Base-by-base conservation (phyloP, 495 filamentous ascomycete species). In the Podospora australis region DNA sequence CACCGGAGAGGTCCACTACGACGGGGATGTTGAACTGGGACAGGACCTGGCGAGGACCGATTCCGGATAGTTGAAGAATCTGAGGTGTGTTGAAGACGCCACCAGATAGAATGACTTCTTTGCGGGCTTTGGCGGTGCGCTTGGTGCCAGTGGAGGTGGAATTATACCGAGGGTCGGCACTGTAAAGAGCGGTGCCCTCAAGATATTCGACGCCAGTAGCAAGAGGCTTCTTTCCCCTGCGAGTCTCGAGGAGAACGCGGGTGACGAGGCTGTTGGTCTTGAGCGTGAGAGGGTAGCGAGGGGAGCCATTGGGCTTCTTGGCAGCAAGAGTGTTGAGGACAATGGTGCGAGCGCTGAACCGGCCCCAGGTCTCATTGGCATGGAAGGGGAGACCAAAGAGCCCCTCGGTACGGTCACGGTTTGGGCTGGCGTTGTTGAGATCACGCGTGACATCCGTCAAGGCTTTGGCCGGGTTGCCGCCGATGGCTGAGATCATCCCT, bases 171-270 rank as follows among this genome's bases (percentile, higher is more conserved):
- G 77, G 78, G 41, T 76, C 74, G 3, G 81, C 80, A 14, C 68
- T 59, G 67, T 83, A 85, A 10, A 84, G 65, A 39, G 66, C 59
- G 30, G 74, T 41, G n/a, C 80, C 81, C 13, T 72, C 64, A 0
- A 85, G 71, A 55, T 74, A 85, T 40, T 81, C 73, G 29, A 86
- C 71, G 30, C 82, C 82, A 2, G 62, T 77, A 11, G 82, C 81
- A 14, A 61, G 66, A 1, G 79, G 77, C 16, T 62, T 66, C 22
- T 62, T 57, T 14, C 46, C 52, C n/a, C 60, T 55, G 48, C 21
- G 40, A 9, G 7, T 43, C 4, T 75, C 64, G 51, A 84, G 82
- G 24, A 60, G 49, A 38, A 84, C 66, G 50, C 75, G 78, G 6
- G 81, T 84, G 2, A 70, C 82, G 29, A 81, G 67, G 17, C 66